Conservation (phyloP, 306 rosid genomes). For the Malus domestica region DNA sequence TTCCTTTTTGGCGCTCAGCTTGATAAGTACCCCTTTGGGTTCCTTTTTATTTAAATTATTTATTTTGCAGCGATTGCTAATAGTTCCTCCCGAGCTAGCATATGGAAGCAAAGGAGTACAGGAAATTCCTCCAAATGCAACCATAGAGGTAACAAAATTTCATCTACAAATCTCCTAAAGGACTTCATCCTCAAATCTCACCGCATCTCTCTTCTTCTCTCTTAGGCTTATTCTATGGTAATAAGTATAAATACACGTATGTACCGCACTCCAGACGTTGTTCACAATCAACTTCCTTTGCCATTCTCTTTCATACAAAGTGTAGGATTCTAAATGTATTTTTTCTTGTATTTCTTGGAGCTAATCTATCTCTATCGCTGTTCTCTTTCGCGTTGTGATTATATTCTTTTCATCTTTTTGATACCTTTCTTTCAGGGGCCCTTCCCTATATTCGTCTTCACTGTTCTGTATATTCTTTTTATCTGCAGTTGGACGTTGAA, state of each 20-base stretch:
- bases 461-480: constrained; percentile 10
- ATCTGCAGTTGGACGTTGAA: constrained; percentile 76
- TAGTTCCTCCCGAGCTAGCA: constrained; percentile 91
- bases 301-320: not conserved
- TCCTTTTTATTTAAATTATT: constrained; percentile 11
- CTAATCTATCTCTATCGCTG: not conserved
- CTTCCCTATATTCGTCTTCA: constrained; percentile 17
- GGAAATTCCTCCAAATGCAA: constrained; percentile 96
- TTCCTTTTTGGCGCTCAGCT: not conserved
- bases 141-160: constrained; percentile 57
- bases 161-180: not conserved
- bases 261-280: not conserved
- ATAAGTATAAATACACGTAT: not conserved
- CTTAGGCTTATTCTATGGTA: not conserved
- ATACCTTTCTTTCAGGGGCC: constrained; percentile 7
- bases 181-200: not conserved
- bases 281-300: not conserved
- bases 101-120: constrained; percentile 85
- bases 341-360: not conserved
- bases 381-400: not conserved
- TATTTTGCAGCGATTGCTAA: constrained; percentile 57
- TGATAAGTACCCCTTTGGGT: constrained; percentile 2
- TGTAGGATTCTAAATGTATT: not conserved
- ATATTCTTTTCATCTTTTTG: not conserved
- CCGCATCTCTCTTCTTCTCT: not conserved